phyloP scores from a whole-genome alignment of 352 stramenopile species.

The Bremia lactucae region DNA sequence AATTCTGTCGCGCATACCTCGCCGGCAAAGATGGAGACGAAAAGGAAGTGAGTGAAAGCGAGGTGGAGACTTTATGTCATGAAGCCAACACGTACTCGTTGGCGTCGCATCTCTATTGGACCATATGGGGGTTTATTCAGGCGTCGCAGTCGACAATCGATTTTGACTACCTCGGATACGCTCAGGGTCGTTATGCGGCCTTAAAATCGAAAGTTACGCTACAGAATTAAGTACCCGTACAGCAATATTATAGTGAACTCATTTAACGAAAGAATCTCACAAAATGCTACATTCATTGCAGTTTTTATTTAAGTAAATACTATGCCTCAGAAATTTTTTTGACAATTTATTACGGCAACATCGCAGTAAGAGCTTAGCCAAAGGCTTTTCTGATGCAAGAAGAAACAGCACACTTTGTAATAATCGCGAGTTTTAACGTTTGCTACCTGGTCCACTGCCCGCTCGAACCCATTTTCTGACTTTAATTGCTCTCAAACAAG shows the following conservation, averaged over 20 bases:
- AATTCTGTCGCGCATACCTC: conserved; percentile 64
- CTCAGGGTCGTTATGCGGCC: conserved; percentile 51
- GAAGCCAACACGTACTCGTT: conserved; percentile 82
- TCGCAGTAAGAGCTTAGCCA: conserved; percentile 91
- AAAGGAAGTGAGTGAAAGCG: conserved; percentile 23
- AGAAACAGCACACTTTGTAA: conserved; percentile 93
- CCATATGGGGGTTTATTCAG: conserved; percentile 87
- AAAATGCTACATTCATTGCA: neutral
- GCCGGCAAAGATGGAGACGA: conserved; percentile 32
- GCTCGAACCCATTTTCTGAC: conserved; percentile 32
- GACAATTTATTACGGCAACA: conserved; percentile 87
- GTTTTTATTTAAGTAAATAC: too few species aligned
- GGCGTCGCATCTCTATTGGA: conserved; percentile 82
- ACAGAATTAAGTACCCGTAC: conserved; percentile 1
- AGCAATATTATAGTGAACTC: conserved; percentile 14
- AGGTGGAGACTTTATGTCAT: conserved; percentile 44
- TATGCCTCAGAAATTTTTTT: too few species aligned
- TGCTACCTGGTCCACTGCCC: conserved; percentile 82
- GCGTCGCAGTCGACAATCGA: conserved; percentile 82
- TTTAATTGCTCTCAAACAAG: conserved; percentile 32
- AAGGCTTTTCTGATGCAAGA: conserved; percentile 90
- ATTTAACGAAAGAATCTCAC: neutral
- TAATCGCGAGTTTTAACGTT: conserved; percentile 87
- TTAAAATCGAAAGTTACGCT: conserved; percentile 56
- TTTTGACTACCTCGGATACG: conserved; percentile 89